Conservation (phyloP, 345 rosid species). For the Pistacia integerrima region DNA sequence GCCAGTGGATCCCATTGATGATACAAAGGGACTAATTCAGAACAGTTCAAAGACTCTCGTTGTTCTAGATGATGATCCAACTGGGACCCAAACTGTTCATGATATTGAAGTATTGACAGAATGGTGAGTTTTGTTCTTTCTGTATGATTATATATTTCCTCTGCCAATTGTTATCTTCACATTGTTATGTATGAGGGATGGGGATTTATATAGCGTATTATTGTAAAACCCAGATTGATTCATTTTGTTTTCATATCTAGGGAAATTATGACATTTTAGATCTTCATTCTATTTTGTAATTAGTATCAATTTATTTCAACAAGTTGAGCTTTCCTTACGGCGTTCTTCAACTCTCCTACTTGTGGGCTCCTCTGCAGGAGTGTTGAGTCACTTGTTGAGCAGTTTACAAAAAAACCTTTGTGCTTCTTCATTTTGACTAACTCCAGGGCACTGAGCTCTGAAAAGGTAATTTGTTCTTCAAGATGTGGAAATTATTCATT, state of each 20-base stretch:
- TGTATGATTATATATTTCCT: background rate
- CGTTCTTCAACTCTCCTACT: background rate
- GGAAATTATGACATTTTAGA: background rate
- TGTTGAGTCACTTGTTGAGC: slow-evolving; percentile 67
- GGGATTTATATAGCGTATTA: no score
- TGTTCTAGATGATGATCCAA: slow-evolving; percentile 98
- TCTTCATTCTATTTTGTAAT: background rate
- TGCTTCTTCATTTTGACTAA: slow-evolving; percentile 95
- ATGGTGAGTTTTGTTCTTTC: slow-evolving; percentile 56
- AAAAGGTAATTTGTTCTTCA: slow-evolving; percentile 55
- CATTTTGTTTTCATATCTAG: background rate
- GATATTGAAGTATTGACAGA: slow-evolving; percentile 93
- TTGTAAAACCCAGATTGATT: background rate
- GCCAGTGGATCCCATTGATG: slow-evolving; percentile 73
- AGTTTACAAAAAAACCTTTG: slow-evolving; percentile 63
- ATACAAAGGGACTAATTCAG: slow-evolving; percentile 59
- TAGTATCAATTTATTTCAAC: background rate
- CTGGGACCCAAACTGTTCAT: slow-evolving; percentile 99
- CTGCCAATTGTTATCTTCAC: background rate
- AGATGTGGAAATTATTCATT: slow-evolving; percentile 5
- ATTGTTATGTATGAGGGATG: background rate
- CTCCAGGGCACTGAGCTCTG: slow-evolving; percentile 87
- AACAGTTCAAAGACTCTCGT: slow-evolving; percentile 71
- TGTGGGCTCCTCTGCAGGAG: slow-evolving; percentile 52
- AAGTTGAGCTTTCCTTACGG: slow-evolving; percentile 4